phyloP scores from a whole-genome alignment of 164 flowering plant genomes.

The Saururus chinensis region DNA sequence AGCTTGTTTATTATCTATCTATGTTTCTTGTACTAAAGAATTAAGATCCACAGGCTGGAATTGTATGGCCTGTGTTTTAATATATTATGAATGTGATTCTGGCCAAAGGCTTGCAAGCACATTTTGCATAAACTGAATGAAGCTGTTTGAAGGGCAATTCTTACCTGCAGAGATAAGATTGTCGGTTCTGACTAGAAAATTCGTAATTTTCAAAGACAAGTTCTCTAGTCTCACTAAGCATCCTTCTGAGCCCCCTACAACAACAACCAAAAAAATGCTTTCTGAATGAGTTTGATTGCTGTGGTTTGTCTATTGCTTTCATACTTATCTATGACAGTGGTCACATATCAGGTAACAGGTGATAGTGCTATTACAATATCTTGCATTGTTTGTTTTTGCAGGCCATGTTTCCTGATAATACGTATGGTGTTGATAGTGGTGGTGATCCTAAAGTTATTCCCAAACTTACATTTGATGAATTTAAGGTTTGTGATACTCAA shows the following conservation, averaged over 20 bases:
- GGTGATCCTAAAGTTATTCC: slow-evolving; percentile 97
- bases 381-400: slow-evolving; percentile 13
- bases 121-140: no score
- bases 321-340: background rate
- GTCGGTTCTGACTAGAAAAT: background rate
- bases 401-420: slow-evolving; percentile 90
- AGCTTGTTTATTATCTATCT: slow-evolving; percentile 12
- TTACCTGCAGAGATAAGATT: background rate
- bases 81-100: background rate
- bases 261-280: no score
- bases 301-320: background rate
- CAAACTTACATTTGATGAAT: slow-evolving; percentile 83
- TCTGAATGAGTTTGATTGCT: background rate
- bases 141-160: background rate
- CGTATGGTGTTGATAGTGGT: slow-evolving; percentile 99
- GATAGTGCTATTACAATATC: no score
- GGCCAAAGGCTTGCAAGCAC: background rate
- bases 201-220: no score
- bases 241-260: background rate
- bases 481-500: slow-evolving; percentile 42
- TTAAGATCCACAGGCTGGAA: background rate
- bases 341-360: background rate
- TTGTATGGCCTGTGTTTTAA: background rate
- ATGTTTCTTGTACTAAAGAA: no score
- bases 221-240: background rate